Evolutionary conservation across 331 rosid genomes (phyloP).

Genomic region (Arachis monticola): DNA sequence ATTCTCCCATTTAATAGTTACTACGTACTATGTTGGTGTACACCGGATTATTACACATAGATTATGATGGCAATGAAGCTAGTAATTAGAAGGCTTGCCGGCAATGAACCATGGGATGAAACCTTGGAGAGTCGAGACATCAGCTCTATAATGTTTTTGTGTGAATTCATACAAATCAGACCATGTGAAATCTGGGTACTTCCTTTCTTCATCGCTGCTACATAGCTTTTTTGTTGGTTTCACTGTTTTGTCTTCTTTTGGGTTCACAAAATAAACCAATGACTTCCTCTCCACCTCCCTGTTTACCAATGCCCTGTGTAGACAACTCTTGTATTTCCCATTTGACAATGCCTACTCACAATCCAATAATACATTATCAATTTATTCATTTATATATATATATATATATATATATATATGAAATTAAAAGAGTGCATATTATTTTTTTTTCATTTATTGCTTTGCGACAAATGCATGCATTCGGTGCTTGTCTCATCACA

Average conservation of each 20-base stretch:
- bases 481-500: background rate
- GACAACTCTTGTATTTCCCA: slow-evolving; percentile 61
- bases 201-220: slow-evolving; percentile 43
- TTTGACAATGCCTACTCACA: slow-evolving; percentile 50
- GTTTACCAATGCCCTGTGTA: slow-evolving; percentile 58
- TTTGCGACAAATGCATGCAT: background rate
- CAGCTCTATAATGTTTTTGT: slow-evolving; percentile 56
- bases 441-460: background rate
- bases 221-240: slow-evolving; percentile 42
- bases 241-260: slow-evolving; percentile 49
- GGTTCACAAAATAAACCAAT: slow-evolving; percentile 43
- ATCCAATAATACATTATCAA: background rate
- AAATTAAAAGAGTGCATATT: background rate
- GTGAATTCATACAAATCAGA: slow-evolving; percentile 54
- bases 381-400: too few species aligned
- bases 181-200: slow-evolving; percentile 80
- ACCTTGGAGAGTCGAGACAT: slow-evolving; percentile 51
- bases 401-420: background rate
- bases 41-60: background rate
- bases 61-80: background rate
- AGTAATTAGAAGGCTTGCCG: slow-evolving; percentile 37
- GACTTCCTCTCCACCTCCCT: slow-evolving; percentile 46
- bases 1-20: too few species aligned
- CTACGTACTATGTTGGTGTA: background rate
- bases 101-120: slow-evolving; percentile 50